Evolutionary conservation across 108 stramenopile genomes (phyloP), one percentile per base, ranked within the genome.

Genomic region (Ochromonas danica): DNA sequence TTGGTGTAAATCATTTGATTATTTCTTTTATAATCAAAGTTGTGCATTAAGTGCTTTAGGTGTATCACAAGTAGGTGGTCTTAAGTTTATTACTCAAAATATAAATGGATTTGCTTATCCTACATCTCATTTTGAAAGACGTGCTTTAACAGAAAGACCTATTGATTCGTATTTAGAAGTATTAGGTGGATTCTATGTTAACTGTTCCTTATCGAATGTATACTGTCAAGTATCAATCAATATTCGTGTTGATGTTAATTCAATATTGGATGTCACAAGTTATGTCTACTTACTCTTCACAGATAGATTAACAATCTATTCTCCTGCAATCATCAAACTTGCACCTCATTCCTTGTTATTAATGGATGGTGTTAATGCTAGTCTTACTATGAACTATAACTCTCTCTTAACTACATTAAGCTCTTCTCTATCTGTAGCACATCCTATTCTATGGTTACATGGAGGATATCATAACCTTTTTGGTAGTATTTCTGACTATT

Each of bases 1-100:
- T n/a, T 51, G 45, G 45, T 51, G 45, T 51, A 51, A 51, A 51
- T 51, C 45, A 51, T 51, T 51, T 51, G 45, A 51, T 51, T 51
- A 51, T 51, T 14, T 14, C 6, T 6, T 51, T 51, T 51, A 14
- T 6, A 51, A 51, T 51, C 45, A 51, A 51, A 14, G 14, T 14
- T 51, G 45, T 51, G 6, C 6, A 14, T 51, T 51, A 51, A 51
- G 45, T 51, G 45, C 45, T 14, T 51, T 51, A 6, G 22, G 22
- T 14, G 22, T 14, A 51, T 51, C 45, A 14, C 45, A 51, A 51
- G 45, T 51, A 14, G 45, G 45, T 14, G 45, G 45, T 51, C 22
- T 51, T 6, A 51, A 6, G 45, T 6, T 22, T 14, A 51, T 51
- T 51, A 51, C 14, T 22, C 22, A 6, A 6, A 51, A 14, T 51